These are phyloP conservation scores for Diaporthe ilicicola DNA, from an alignment of 2,329 filamentous ascomycete species.

Conservation along the genomic window DNA sequence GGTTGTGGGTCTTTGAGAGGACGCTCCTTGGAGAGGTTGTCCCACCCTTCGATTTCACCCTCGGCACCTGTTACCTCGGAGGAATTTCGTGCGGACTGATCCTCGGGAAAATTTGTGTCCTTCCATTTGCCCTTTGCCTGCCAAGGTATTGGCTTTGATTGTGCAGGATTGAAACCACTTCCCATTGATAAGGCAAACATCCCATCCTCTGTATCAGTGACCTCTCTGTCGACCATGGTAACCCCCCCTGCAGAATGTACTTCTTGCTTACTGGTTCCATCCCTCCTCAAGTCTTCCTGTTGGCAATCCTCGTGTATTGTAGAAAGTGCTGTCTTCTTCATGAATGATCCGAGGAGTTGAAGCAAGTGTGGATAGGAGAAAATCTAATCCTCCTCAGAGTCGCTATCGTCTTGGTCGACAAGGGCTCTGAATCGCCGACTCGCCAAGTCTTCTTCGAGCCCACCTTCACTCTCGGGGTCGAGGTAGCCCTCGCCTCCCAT, in stretches of 20 bases:
- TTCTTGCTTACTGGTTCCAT: not conserved
- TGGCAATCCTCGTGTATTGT: not conserved
- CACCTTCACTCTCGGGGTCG: conserved; percentile 86
- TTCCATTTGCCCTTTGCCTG: not conserved
- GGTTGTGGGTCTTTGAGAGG: no score
- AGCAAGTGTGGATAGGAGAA: conserved; percentile 38
- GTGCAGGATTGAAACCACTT: not conserved
- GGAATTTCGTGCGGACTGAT: not conserved
- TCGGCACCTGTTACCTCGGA: not conserved
- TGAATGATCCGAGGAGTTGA: not conserved
- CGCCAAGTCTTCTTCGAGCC: conserved; percentile 88
- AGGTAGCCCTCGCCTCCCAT: conserved; percentile 88
- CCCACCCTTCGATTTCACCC: not conserved
- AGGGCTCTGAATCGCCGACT: conserved; percentile 80
- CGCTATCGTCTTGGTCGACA: conserved; percentile 76
- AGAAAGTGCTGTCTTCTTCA: not conserved
- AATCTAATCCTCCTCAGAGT: conserved; percentile 72
- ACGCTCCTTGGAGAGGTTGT: not conserved
- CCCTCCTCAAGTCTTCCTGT: not conserved
- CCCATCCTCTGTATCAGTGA: not conserved
- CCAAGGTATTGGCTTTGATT: not conserved
- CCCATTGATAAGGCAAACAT: not conserved
- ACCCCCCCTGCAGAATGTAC: not conserved
- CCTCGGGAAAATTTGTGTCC: not conserved
- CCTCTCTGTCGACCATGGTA: not conserved